phyloP scores from a whole-genome alignment of 306 rosid genomes.

The Quercus variabilis region DNA sequence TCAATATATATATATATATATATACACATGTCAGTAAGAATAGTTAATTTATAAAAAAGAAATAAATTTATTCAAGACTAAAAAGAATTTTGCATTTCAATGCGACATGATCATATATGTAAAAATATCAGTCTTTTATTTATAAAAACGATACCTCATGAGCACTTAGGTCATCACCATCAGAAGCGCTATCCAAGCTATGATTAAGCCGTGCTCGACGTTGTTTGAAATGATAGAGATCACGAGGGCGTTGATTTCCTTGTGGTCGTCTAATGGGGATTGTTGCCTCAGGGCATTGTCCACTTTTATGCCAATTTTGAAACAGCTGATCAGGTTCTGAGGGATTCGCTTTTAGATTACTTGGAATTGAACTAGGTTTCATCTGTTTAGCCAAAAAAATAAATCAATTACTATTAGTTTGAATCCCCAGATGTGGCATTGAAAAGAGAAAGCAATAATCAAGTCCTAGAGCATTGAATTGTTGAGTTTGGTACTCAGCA shows the following conservation, averaged over 20 bases:
- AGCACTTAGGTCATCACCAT: neutral
- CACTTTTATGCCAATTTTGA: constrained; percentile 15
- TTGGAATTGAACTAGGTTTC: constrained; percentile 6
- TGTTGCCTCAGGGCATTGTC: constrained; percentile 24
- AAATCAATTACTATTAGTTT: neutral
- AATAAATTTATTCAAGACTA: too few relatives aligned
- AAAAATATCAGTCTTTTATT: too few relatives aligned
- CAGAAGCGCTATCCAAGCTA: neutral
- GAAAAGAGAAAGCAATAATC: too few relatives aligned
- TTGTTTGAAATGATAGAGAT: neutral
- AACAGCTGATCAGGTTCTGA: neutral
- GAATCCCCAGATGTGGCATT: too few relatives aligned
- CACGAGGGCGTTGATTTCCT: neutral
- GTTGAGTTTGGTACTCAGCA: too few relatives aligned
- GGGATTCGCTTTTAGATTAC: neutral
- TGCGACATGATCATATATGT: too few relatives aligned
- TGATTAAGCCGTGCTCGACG: neutral
- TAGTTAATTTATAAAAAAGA: too few relatives aligned
- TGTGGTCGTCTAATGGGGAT: constrained; percentile 14
- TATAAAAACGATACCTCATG: constrained; percentile 7
- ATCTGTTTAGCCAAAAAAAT: neutral
- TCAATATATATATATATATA: too few relatives aligned
- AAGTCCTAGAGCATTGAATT: too few relatives aligned
- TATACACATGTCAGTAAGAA: too few relatives aligned
- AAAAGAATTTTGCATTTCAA: too few relatives aligned